Base-by-base conservation (phyloP, 768 basidiomycete genomes). In the Pulveroboletus sp. region DNA sequence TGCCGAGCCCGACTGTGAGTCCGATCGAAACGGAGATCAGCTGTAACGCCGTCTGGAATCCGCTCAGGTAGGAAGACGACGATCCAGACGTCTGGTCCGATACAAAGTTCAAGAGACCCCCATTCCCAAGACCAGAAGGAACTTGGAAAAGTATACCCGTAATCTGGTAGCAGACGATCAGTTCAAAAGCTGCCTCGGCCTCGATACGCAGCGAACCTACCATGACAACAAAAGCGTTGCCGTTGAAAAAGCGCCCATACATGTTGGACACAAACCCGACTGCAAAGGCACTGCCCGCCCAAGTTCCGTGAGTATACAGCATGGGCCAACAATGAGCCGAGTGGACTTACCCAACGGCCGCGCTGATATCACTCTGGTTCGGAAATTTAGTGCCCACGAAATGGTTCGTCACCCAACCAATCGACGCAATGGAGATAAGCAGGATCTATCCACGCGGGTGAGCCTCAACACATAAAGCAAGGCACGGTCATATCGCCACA, bases 121-220 rank as follows among this genome's bases (percentile, higher is more conserved):
- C 88, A 39, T 81, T 87, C 8, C 84, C 81, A 10, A 93, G 76
- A 35, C 89, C 90, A 8, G 86, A 87, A 0, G 89, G 90, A 1
- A 93, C 76, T 69, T 93, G 91, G 71, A 92, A 87, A 14, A 92
- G 73, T 42, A 93, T 86, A 21, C 86, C 89, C 0, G 85, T 87
- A 55, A 88, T 83, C 76, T 71, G 43, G 27, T 32, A 26, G 12
- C n/a, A 32, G 18, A 15, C 1, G 11, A 26, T 42, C 24, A 15
- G 28, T 41, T 47, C 32, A 17, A 4, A 39, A 30, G 15, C 15
- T 26, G 21, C 21, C 41, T 43, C 24, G 18, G 36, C 11, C 33
- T 38, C 26, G 12, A 28, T 36, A 11, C 12, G 15, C 7, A 12
- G 4, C 32, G 33, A 26, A 66, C 76, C 32, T 38, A 88, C 86